Percentiles rank a stretch among this genome's conserved stretches.
Evolutionary conservation across 2,329 filamentous ascomycete genomes (phyloP).

Genomic region (Aspergillus oerlinghausenensis): DNA sequence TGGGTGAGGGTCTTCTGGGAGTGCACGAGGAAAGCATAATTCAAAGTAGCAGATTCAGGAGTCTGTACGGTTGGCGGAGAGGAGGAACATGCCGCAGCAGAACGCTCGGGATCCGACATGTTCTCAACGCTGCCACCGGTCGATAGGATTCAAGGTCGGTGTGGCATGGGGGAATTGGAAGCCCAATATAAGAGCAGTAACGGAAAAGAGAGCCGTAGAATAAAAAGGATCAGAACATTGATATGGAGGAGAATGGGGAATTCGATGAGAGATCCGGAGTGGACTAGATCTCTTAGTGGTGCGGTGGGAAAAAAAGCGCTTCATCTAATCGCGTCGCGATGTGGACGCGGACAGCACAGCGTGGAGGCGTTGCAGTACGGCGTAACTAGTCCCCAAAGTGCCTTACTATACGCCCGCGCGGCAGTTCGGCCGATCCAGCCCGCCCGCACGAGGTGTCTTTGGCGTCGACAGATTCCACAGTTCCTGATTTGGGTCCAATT

Average conservation of each 20-base stretch:
- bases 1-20: slow-evolving; percentile 54
- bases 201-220: slow-evolving; percentile 8
- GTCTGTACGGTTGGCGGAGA: slow-evolving; percentile 31
- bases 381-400: slow-evolving; percentile 1
- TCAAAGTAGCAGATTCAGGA: slow-evolving; percentile 30
- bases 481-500: neutral
- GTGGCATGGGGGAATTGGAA: slow-evolving; percentile 9
- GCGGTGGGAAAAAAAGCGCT: slow-evolving; percentile 19
- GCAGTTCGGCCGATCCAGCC: slow-evolving; percentile 4
- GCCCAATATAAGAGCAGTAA: slow-evolving; percentile 1
- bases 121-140: slow-evolving; percentile 6
- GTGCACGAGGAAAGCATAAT: slow-evolving; percentile 57
- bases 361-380: slow-evolving; percentile 6
- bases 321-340: slow-evolving; percentile 30
- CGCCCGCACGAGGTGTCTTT: slow-evolving; percentile 3
- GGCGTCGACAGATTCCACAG: neutral
- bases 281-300: slow-evolving; percentile 17
- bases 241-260: neutral
- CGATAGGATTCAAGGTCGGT: slow-evolving; percentile 15
- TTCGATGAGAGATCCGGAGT: slow-evolving; percentile 5
- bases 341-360: slow-evolving; percentile 26
- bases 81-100: slow-evolving; percentile 25
- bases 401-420: neutral
- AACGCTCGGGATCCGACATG: slow-evolving; percentile 35
- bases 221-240: slow-evolving; percentile 4